These are phyloP conservation scores for Neoconidiobolus thromboides DNA, from an alignment of 371 early-diverging fungal species.

Conservation along the genomic window DNA sequence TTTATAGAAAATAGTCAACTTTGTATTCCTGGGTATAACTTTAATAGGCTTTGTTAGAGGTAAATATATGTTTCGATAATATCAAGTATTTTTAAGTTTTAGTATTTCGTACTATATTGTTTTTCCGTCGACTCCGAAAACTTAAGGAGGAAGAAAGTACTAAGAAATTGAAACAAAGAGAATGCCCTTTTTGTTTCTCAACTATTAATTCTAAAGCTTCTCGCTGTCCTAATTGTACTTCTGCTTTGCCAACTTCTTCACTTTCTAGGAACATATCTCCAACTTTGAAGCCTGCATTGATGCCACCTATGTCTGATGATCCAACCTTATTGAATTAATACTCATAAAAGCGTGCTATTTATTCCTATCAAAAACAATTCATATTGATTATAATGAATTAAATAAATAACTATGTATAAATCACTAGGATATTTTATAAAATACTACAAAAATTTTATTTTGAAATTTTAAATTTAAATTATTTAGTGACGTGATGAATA, in stretches of 20 bases:
- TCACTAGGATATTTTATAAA: too few species aligned
- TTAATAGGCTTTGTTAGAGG: neutral
- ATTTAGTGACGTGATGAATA: constrained; percentile 85
- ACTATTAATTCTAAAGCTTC: neutral
- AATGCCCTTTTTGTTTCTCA: neutral
- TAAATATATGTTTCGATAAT: neutral
- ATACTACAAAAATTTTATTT: too few species aligned
- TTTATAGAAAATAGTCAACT: constrained; percentile 5
- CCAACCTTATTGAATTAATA: too few species aligned
- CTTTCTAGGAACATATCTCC: too few species aligned
- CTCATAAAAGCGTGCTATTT: too few species aligned
- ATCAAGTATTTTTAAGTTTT: neutral
- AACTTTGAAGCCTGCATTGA: too few species aligned
- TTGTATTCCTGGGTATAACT: neutral
- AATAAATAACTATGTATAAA: too few species aligned
- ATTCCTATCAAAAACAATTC: too few species aligned
- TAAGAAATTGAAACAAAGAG: neutral
- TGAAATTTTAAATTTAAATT: constrained; percentile 5
- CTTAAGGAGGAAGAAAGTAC: neutral
- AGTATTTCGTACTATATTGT: neutral
- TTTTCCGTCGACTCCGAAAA: neutral
- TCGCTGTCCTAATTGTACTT: neutral
- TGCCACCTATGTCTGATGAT: too few species aligned
- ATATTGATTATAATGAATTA: too few species aligned
- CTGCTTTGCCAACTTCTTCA: neutral